Percentiles rank a stretch among this genome's conserved stretches.
phyloP scores from a whole-genome alignment of 225 moss, liverwort and hornwort genomes.

The Anthoceros angustus region DNA sequence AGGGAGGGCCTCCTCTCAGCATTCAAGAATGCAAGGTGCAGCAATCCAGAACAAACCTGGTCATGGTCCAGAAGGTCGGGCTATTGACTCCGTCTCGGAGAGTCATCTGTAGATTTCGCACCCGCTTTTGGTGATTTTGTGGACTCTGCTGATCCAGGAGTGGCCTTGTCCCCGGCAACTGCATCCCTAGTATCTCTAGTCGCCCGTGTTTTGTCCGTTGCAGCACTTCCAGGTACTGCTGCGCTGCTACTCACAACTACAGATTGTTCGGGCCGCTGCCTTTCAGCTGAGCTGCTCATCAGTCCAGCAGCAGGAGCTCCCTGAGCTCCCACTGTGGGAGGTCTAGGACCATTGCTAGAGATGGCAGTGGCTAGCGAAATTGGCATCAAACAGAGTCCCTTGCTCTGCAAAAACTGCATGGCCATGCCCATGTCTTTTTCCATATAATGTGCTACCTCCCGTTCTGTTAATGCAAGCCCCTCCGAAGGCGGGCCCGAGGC shows the following conservation, averaged over 20 bases:
- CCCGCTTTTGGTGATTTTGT: neutral
- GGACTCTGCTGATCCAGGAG: neutral
- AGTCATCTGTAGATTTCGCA: neutral
- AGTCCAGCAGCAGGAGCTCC: neutral
- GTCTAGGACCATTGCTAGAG: constrained; percentile 28
- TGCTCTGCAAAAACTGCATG: constrained; percentile 98
- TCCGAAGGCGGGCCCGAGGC: constrained; percentile 49
- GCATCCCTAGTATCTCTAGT: neutral
- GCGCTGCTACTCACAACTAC: neutral
- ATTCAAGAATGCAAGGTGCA: neutral
- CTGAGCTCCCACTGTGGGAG: neutral
- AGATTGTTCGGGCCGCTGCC: constrained; percentile 2
- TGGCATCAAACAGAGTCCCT: constrained; percentile 91
- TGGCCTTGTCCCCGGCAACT: neutral
- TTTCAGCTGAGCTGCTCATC: neutral
- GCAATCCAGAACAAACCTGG: neutral
- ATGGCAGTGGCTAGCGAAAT: constrained; percentile 93
- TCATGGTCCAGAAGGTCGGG: neutral
- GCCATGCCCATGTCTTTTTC: constrained; percentile 98
- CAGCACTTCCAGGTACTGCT: neutral
- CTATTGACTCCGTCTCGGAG: neutral
- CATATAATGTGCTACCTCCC: constrained; percentile 90
- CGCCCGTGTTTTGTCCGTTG: neutral
- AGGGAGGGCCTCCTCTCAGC: neutral
- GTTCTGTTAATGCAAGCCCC: constrained; percentile 79